A percentile compares a stretch with the other conserved stretches of the same genome.
phyloP scores from a whole-genome alignment of 2,329 filamentous ascomycete genomes.

The Aspergillus amoenus region DNA sequence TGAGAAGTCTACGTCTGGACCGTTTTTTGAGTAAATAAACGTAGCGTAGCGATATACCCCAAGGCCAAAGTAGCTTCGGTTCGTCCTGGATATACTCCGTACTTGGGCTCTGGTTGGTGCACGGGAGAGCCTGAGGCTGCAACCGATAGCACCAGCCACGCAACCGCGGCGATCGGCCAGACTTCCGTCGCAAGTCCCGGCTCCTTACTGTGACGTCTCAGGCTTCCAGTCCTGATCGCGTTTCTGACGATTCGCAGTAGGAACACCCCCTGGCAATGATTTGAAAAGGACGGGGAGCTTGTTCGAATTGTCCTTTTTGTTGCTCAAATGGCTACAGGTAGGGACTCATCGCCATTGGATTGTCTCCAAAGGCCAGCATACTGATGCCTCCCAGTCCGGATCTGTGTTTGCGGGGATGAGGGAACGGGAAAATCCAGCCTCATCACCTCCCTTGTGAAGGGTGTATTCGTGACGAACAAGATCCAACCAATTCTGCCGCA shows the following conservation, averaged over 20 bases:
- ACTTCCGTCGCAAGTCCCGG: background rate
- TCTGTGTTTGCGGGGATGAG: constrained; percentile 96
- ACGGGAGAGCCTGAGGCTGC: constrained; percentile 18
- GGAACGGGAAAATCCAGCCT: constrained; percentile 91
- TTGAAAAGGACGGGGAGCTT: constrained; percentile 8
- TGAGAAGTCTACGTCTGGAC: background rate
- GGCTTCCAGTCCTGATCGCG: background rate
- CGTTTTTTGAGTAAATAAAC: background rate
- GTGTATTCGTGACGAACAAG: constrained; percentile 92
- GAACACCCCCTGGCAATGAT: constrained; percentile 11
- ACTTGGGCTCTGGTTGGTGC: background rate
- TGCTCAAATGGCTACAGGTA: constrained; percentile 26
- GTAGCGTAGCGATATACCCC: background rate
- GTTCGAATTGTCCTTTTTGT: background rate
- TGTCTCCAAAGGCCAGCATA: background rate
- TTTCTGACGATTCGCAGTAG: background rate
- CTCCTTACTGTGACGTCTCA: background rate
- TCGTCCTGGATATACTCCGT: background rate
- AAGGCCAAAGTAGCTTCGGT: background rate
- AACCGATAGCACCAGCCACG: constrained; percentile 18
- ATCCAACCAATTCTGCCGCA: constrained; percentile 93
- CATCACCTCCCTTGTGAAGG: constrained; percentile 94
- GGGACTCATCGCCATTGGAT: background rate
- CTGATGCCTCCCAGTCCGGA: constrained; percentile 62
- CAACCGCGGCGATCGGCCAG: constrained; percentile 16